Base-by-base conservation (phyloP, 805 yeast genomes). In the Vanderwaltozyma tropicalis region DNA sequence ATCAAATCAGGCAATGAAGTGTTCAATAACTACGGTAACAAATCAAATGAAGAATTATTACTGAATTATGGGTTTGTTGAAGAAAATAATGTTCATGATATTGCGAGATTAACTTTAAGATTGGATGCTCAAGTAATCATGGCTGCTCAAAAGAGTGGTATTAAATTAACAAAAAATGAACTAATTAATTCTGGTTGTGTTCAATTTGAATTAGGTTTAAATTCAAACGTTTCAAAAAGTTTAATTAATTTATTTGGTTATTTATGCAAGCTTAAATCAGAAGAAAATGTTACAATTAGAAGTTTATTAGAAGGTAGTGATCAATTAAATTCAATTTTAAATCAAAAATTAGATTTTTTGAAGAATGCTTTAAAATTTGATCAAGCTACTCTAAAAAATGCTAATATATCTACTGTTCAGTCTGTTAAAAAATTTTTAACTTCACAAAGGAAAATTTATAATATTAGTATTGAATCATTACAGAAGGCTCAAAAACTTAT, bases 1-100 rank as follows among this genome's bases (percentile, higher is more conserved):
- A 22, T 47, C n/a, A 34, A 40, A 3, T 45, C 43, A 1, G 72
- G 71, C 2, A 54, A 60, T 2, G 80, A 85, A 52, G 43, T 88
- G 1, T 83, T 61, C 59, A 87, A 87, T 54, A 83, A 84, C 57
- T 87, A 88, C 57, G 96, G 96, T 2, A 76, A 82, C 38, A 87
- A 86, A 57, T 81, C 92, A 0, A 87, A 86, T 51, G 94, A 83
- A 45, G 95, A 85, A 45, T 58, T 87, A 20, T 57, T 88, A 5
- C 61, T 87, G 47, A 87, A 80, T 0, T 88, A 88, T 55, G 96
- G 96, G 0, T 88, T 88, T 58, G 70, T 76, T 9, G 69, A 68
- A 14, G 63, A 64, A 14, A 59, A 71, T 33, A 82, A 81, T 47
- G 61, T 62, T 9, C 74, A 74, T 26, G 89, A 83, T 44, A 51